Conservation (phyloP, 139 green algal species). For the Volvox africanus region DNA sequence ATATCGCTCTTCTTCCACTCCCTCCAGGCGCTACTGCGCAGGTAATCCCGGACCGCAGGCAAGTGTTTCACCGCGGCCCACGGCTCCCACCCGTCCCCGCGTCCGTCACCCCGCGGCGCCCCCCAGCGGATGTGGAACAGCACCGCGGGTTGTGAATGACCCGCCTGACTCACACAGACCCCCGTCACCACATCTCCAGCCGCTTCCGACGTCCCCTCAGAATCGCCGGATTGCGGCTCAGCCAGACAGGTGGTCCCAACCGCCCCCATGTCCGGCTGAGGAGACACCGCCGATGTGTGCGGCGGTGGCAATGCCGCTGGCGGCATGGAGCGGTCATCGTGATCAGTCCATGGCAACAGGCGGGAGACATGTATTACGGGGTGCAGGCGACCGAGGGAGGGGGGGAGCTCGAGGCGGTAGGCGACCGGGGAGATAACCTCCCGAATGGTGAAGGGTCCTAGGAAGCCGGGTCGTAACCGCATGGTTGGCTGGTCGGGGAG, state of each 20-base stretch:
- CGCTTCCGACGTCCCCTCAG: not conserved
- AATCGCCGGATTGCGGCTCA: no score
- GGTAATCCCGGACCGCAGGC: not conserved
- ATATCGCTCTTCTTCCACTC: not conserved
- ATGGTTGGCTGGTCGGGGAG: not conserved
- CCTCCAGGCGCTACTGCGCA: not conserved
- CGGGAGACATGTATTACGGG: conserved; percentile 1
- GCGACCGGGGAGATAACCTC: not conserved
- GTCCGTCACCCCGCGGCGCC: not conserved
- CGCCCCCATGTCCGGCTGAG: not conserved
- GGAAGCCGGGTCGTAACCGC: not conserved
- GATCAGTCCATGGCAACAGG: not conserved
- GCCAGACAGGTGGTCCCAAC: not conserved
- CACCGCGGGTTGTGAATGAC: not conserved
- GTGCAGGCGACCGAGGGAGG: not conserved
- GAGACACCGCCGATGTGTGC: not conserved
- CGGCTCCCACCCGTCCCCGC: not conserved
- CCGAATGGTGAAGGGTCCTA: not conserved
- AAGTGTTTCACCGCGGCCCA: not conserved
- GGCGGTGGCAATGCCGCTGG: not conserved
- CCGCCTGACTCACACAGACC: not conserved
- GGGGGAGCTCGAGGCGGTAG: not conserved
- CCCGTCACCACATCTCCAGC: not conserved
- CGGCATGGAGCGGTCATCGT: not conserved
- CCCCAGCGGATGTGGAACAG: not conserved